Conservation (phyloP, 169 alveolate species). For the Plasmodium yoelii region DNA sequence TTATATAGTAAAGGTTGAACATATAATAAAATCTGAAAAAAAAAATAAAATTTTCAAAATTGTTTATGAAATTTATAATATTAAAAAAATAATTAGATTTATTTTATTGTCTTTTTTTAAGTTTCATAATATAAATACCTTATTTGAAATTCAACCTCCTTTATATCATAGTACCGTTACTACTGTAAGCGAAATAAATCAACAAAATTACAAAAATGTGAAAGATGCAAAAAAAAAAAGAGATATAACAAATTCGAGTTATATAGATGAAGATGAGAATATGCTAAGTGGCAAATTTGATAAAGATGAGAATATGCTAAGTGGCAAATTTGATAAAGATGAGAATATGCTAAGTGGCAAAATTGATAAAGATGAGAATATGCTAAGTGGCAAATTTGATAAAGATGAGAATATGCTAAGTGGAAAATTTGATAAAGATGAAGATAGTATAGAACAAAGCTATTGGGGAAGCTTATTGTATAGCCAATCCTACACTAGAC, state of each 20-base stretch:
- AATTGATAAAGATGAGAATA: too few relatives aligned
- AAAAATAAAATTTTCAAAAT: constrained; percentile 10
- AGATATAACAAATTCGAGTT: too few relatives aligned
- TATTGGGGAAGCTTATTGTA: too few relatives aligned
- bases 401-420: background rate
- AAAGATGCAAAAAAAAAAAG: too few relatives aligned
- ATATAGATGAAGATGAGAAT: background rate
- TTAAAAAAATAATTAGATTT: constrained; percentile 29
- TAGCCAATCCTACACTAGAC: too few relatives aligned
- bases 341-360: background rate
- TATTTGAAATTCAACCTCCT: background rate
- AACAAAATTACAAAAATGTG: too few relatives aligned
- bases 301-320: too few relatives aligned
- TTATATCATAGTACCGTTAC: background rate
- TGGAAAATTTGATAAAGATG: background rate
- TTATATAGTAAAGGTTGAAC: constrained; percentile 3
- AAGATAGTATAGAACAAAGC: too few relatives aligned
- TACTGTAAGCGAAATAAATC: background rate
- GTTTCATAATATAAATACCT: constrained; percentile 1
- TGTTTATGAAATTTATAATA: constrained; percentile 10
- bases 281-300: background rate
- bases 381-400: background rate
- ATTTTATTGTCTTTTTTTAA: constrained; percentile 24
- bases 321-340: too few relatives aligned
- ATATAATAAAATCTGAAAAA: background rate